A percentile compares a stretch with the other conserved stretches of the same genome.
phyloP scores from a whole-genome alignment of 495 filamentous ascomycete genomes.

The Cercophora scortea region DNA sequence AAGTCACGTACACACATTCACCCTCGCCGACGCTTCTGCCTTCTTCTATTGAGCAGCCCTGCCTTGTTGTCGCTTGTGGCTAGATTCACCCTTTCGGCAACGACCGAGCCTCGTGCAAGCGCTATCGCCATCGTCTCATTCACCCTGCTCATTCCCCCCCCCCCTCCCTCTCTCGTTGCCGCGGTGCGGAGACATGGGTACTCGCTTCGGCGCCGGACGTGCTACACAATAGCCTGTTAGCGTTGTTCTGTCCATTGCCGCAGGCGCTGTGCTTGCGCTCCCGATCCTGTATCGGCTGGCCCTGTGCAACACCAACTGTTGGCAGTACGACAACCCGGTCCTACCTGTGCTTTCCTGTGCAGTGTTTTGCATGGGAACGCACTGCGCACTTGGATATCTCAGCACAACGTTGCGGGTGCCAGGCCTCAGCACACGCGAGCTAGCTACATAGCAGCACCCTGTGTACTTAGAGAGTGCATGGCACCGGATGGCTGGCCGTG shows the following conservation, averaged over 20 bases:
- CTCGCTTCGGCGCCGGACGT: slow-evolving; percentile 21
- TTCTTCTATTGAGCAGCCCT: too few relatives aligned
- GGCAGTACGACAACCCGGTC: slow-evolving; percentile 37
- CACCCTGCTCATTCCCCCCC: background rate
- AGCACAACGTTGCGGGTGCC: slow-evolving; percentile 22
- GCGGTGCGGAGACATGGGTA: slow-evolving; percentile 19
- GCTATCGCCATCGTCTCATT: slow-evolving; percentile 3
- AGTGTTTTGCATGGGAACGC: slow-evolving; percentile 21
- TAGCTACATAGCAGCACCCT: background rate
- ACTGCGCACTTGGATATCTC: slow-evolving; percentile 3
- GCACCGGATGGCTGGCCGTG: slow-evolving; percentile 16
- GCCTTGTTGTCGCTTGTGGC: background rate
- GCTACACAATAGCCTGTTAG: slow-evolving; percentile 23
- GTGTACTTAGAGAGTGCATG: slow-evolving; percentile 1
- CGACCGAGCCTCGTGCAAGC: slow-evolving; percentile 1
- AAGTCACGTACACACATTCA: too few relatives aligned
- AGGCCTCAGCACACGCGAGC: slow-evolving; percentile 9
- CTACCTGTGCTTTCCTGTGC: slow-evolving; percentile 36
- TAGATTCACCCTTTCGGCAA: background rate
- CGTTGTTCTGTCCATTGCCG: slow-evolving; percentile 21
- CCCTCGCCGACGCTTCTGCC: too few relatives aligned
- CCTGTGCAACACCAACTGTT: slow-evolving; percentile 36
- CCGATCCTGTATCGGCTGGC: slow-evolving; percentile 34
- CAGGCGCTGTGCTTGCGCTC: slow-evolving; percentile 26
- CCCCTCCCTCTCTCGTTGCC: slow-evolving; percentile 5